phyloP scores from a whole-genome alignment of 1,139 yeast species.

The Scheffersomyces segobiensis region DNA sequence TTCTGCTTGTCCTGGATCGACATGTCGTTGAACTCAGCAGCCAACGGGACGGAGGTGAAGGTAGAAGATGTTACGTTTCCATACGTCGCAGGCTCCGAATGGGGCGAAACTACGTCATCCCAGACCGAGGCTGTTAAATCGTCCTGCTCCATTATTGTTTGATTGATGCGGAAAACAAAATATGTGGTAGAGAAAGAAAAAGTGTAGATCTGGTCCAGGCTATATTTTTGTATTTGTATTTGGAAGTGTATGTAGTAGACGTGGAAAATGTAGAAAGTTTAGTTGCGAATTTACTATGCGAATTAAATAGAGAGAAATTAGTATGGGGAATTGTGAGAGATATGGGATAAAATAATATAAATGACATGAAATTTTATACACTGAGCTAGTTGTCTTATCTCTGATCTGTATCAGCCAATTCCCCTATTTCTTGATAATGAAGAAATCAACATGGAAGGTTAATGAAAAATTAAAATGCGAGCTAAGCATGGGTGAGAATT shows the following conservation, averaged over 20 bases:
- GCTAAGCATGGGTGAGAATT: too few species aligned
- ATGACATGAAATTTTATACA: too few species aligned
- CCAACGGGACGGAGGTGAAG: slow-evolving; percentile 7
- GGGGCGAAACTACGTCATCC: slow-evolving; percentile 25
- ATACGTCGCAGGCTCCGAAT: slow-evolving; percentile 6
- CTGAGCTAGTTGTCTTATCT: background rate
- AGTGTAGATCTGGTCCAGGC: background rate
- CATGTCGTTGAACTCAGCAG: slow-evolving; percentile 26
- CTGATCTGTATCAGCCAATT: too few species aligned
- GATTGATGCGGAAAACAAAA: background rate
- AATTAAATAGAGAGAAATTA: background rate
- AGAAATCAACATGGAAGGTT: too few species aligned
- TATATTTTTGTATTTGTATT: background rate
- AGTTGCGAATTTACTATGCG: background rate
- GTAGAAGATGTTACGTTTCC: background rate
- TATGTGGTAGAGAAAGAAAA: background rate
- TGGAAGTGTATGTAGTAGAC: background rate
- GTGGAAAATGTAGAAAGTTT: background rate
- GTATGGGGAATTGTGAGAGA: background rate
- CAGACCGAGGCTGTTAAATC: slow-evolving; percentile 30
- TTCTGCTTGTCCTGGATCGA: slow-evolving; percentile 19
- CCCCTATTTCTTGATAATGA: too few species aligned
- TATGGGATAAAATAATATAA: too few species aligned
- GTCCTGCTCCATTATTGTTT: slow-evolving; percentile 19
- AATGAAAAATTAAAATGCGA: too few species aligned